Evolutionary conservation across 116 monocot genomes (phyloP), one percentile per base, ranked within the genome.

Genomic region (Papilionanthe hybrid): DNA sequence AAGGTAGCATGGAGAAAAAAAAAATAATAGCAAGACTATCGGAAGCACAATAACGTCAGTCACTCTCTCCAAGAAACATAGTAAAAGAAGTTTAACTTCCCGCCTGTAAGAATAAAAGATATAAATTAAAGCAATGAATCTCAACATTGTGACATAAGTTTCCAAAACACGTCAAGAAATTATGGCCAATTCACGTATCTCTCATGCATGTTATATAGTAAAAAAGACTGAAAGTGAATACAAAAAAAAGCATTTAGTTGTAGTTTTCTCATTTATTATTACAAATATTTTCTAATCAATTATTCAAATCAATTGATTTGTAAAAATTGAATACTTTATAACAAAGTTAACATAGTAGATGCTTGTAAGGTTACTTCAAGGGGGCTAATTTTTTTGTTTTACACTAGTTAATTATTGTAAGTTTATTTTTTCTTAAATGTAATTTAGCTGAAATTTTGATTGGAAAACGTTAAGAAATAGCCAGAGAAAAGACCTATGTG

Each of bases 401-500:
- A 60, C 22, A 60, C 22, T 9, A n/a, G 3, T 60, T 60, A 22
- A n/a, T 8, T 22, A 9, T 60, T 60, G 8, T 23, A n/a, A 65
- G 65, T 23, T 25, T 27, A 25, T 65, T 53, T 53, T 53, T 17
- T 63, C 25, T 63, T 63, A 63, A 22, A 63, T 20, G 28, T 57
- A 57, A 77, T 77, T 19, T 42, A 7, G 41, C 13, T 55, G 8
- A 56, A 77, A 37, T 5, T 56, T 57, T 29, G 17, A 53, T 53
- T 53, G 53, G 22, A 19, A 63, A 30, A 44, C 30, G 63, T 60
- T 13, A 72, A 44, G 57, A 3, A 42, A 75, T 48, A 5, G 49
- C 19, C 49, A 27, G 75, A 75, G 27, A 17, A 75, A 47, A 69
- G 28, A 92, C 92, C 90, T 88, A 87, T 82, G 23, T 85, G 86